These are phyloP conservation scores for Penicillium sp. DNA, from an alignment of 2,329 filamentous ascomycete species.

Conservation along the genomic window DNA sequence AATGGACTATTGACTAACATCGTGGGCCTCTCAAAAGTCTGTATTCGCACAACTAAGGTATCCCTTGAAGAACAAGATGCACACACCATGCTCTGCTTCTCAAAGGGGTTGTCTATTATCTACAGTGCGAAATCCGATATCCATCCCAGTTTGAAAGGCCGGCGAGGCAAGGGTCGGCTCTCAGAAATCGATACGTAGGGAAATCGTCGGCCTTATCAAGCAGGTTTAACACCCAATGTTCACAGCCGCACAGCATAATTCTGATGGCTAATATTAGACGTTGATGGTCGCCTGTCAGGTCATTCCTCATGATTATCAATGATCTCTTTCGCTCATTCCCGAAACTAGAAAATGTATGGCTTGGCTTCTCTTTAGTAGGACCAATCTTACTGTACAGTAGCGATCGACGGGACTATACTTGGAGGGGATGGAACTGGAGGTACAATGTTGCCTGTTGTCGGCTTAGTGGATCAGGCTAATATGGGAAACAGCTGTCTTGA, in stretches of 20 bases:
- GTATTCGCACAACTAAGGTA: not conserved
- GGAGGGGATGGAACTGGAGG: not conserved
- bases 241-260: not conserved
- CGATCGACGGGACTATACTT: not conserved
- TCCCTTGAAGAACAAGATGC: not conserved
- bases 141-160: too few relatives aligned
- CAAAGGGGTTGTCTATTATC: not conserved
- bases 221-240: not conserved
- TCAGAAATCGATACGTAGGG: not conserved
- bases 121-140: not conserved
- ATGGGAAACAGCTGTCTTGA: not conserved
- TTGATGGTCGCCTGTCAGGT: not conserved
- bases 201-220: not conserved
- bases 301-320: not conserved
- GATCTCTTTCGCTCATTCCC: not conserved
- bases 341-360: not conserved
- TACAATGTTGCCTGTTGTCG: not conserved
- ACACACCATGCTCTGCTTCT: too few relatives aligned
- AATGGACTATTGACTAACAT: not conserved
- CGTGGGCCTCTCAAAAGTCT: not conserved
- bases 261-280: not conserved
- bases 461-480: not conserved
- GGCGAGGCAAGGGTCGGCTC: not conserved
- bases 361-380: not conserved
- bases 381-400: slow-evolving; percentile 3